Conservation (phyloP, 192 early-diverging fungal genomes). For the Backusella sp. region DNA sequence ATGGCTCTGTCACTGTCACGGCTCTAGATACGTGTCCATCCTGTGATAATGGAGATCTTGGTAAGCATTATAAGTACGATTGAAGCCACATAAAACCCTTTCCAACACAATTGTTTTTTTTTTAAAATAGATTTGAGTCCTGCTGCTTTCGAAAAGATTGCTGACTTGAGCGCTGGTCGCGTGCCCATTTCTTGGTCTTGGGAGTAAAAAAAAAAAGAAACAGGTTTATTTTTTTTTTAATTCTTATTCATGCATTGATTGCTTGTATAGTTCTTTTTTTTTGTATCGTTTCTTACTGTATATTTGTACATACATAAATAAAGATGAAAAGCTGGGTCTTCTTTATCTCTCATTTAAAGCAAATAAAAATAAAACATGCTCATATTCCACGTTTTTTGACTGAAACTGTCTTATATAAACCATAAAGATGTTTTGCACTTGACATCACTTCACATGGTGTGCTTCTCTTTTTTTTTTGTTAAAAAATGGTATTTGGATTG, state of each 20-base stretch:
- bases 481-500: neutral
- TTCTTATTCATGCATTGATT: neutral
- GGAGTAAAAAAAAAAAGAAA: constrained; percentile 4
- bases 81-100: neutral
- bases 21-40: constrained; percentile 23
- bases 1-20: constrained; percentile 30
- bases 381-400: neutral
- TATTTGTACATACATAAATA: neutral
- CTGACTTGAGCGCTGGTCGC: constrained; percentile 23
- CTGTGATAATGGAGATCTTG: constrained; percentile 4
- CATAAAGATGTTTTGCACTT: neutral
- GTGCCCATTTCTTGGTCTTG: constrained; percentile 41
- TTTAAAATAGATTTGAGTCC: constrained; percentile 33
- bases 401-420: neutral
- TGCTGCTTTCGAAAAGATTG: constrained; percentile 42
- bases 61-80: neutral
- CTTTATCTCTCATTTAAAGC: neutral
- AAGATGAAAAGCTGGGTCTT: neutral
- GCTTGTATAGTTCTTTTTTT: neutral
- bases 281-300: neutral
- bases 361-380: neutral
- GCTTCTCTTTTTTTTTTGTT: neutral
- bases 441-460: neutral
- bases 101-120: neutral
- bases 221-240: no score